Evolutionary conservation across 306 rosid genomes (phyloP).

Genomic region (Heteromeles arbutifolia): DNA sequence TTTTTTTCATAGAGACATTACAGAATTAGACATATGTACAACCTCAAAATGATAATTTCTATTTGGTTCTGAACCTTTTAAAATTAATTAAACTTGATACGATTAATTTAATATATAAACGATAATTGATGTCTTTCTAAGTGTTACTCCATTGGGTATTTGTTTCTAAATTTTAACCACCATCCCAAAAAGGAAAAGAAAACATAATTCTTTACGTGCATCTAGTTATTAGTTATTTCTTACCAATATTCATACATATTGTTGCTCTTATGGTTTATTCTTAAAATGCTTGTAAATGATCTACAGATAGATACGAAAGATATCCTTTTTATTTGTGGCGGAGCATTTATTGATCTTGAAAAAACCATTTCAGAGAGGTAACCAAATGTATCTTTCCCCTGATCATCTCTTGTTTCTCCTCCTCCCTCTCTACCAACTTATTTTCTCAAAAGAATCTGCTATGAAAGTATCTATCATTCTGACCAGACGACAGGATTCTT

Average conservation of each 20-base stretch:
- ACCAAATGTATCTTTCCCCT: neutral
- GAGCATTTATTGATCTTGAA: constrained; percentile 93
- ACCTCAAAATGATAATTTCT: too few relatives aligned
- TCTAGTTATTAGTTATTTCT: too few relatives aligned
- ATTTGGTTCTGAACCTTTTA: too few relatives aligned
- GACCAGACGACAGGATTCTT: constrained; percentile 91
- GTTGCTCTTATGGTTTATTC: neutral
- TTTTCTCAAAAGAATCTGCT: neutral
- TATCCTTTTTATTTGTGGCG: constrained; percentile 94
- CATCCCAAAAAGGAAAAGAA: too few relatives aligned
- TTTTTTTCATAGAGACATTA: too few relatives aligned
- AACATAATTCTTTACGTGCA: too few relatives aligned
- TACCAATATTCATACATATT: neutral
- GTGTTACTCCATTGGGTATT: too few relatives aligned
- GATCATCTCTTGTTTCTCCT: neutral
- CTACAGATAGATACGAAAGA: constrained; percentile 86
- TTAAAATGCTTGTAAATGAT: constrained; percentile 10
- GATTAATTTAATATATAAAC: too few relatives aligned
- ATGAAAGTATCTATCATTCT: constrained; percentile 15
- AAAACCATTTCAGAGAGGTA: constrained; percentile 98
- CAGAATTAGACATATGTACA: too few relatives aligned
- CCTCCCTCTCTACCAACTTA: neutral
- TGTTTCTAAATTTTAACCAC: too few relatives aligned
- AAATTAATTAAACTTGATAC: too few relatives aligned
- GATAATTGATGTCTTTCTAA: too few relatives aligned